Conservation (phyloP, 1,139 yeast genomes). For the Pichia inconspicua region DNA sequence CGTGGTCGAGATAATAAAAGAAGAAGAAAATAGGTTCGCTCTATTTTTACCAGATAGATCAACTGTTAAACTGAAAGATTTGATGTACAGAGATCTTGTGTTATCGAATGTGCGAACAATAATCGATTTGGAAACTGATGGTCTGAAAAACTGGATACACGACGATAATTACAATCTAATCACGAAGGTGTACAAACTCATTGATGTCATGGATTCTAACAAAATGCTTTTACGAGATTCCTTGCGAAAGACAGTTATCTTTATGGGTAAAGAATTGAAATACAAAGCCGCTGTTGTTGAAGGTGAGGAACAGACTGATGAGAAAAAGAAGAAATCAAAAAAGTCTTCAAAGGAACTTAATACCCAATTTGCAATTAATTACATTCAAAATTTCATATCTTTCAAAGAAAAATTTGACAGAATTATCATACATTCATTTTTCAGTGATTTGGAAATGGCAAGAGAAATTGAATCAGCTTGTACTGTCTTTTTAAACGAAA, state of each 20-base stretch:
- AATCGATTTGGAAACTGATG: conserved; percentile 43
- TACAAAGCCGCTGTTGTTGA: conserved; percentile 16
- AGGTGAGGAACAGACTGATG: conserved; percentile 2
- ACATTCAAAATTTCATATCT: conserved; percentile 58
- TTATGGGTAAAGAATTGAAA: conserved; percentile 35
- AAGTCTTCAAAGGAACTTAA: conserved; percentile 32
- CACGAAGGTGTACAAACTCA: conserved; percentile 40
- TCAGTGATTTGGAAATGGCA: conserved; percentile 41
- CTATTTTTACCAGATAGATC: conserved; percentile 51
- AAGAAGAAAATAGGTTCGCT: conserved; percentile 50
- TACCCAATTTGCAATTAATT: conserved; percentile 53
- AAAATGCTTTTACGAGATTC: conserved; percentile 43
- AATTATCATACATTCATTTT: conserved; percentile 43
- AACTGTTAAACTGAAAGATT: conserved; percentile 42
- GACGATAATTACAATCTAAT: conserved; percentile 36
- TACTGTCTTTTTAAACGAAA: conserved; percentile 52
- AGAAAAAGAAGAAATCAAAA: conserved; percentile 23
- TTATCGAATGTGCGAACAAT: conserved; percentile 50
- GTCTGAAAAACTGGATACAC: conserved; percentile 49
- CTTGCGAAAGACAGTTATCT: conserved; percentile 41
- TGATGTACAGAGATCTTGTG: conserved; percentile 58
- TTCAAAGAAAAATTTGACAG: conserved; percentile 46
- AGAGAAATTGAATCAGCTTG: conserved; percentile 57
- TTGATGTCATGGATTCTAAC: conserved; percentile 47
- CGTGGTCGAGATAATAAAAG: conserved; percentile 44